Evolutionary conservation across 208 protist species (phyloP), one percentile per base, ranked within the genome.

Genomic region (Trypanosoma rangeli): DNA sequence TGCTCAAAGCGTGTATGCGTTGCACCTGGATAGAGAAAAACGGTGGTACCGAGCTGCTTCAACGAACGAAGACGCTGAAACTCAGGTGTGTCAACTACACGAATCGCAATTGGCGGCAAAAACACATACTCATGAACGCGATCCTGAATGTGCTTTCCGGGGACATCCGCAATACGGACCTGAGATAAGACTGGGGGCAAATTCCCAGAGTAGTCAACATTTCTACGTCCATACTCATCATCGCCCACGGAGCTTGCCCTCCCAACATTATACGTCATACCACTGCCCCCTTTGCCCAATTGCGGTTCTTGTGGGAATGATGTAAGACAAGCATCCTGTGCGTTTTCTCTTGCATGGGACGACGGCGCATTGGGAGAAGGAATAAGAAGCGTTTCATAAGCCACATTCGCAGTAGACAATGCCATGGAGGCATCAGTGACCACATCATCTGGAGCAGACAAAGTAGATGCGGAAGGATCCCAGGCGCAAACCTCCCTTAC

Each of bases 61-160:
- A 98, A 58, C 50, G 92, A 84, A 15, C 91, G 72, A 22, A 97
- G 76, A 37, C 94, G 80, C 73, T 98, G 93, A 68, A 97, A 97
- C 64, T 95, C 78, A 29, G 63, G 70, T n/a, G 94, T 97, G 60
- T 98, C 94, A 52, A 97, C 84, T 49, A 96, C 78, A 5, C 85
- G 79, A 29, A 98, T 74, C 31, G 93, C 83, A 33, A 97, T 70
- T 52, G 84, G 75, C 0, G 94, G 88, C 31, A 99, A 74, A 31
- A 84, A 80, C 44, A 98, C 91, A 75, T 98, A 92, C 64, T 97
- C 97, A 64, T 99, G 96, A 26, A 99, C 80, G 37, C 91, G 93
- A 78, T 99, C 97, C 22, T 89, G 83, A 46, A 94, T 78, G 18
- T 81, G 68, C 67, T 87, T 87, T 42, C 82, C 78, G 1, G 44